Conservation (phyloP, 2,329 filamentous ascomycete species). For the Cladophialophora exuberans region DNA sequence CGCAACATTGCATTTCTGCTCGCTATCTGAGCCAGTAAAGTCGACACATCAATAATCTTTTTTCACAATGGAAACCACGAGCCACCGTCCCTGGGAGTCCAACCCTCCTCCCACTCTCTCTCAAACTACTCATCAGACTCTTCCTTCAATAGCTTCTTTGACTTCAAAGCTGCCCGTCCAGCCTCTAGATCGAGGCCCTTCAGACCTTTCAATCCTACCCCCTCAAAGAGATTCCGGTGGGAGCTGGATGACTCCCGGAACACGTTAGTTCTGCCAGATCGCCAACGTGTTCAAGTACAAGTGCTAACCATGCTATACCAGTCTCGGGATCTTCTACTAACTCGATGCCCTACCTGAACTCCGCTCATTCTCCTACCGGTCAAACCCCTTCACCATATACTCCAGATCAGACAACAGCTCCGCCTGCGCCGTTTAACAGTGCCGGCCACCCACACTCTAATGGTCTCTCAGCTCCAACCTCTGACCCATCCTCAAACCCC, state of each 20-base stretch:
- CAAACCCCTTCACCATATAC: conserved; percentile 48
- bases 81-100: conserved; percentile 51
- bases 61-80: conserved; percentile 43
- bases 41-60: conserved; percentile 16
- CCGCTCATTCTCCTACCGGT: conserved; percentile 49
- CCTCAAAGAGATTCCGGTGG: conserved; percentile 61
- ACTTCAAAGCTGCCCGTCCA: conserved; percentile 47
- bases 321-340: conserved; percentile 50
- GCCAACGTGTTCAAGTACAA: conserved; percentile 29
- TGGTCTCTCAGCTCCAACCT: conserved; percentile 60
- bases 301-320: conserved; percentile 16
- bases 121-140: conserved; percentile 45
- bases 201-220: conserved; percentile 47
- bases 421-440: conserved; percentile 45
- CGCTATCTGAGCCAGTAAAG: conserved; percentile 21
- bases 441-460: conserved; percentile 44
- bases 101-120: conserved; percentile 41
- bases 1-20: conserved; percentile 14
- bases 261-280: conserved; percentile 51
- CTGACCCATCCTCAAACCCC: conserved; percentile 52
- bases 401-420: conserved; percentile 43
- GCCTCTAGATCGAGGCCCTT: conserved; percentile 45
- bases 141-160: conserved; percentile 52
- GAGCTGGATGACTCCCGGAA: conserved; percentile 63
- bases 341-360: conserved; percentile 49